Evolutionary conservation across 2,329 filamentous ascomycete species (phyloP).

Genomic region (Verruconis gallopava): DNA sequence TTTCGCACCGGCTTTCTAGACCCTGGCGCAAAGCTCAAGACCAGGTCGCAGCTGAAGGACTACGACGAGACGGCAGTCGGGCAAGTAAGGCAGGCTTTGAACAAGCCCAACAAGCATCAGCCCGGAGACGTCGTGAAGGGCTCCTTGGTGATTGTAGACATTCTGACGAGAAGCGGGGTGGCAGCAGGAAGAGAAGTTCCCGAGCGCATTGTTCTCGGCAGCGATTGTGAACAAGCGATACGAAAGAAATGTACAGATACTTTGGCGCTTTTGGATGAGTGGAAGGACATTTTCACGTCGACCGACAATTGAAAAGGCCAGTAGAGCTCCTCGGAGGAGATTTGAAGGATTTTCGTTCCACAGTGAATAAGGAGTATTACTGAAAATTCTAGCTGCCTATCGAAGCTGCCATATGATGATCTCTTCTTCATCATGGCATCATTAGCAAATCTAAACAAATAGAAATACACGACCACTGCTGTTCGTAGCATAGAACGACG

Average conservation of each 20-base stretch:
- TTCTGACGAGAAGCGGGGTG: slow-evolving; percentile 38
- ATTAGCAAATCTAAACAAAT: too few species aligned
- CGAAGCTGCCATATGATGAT: too few species aligned
- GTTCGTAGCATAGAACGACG: too few species aligned
- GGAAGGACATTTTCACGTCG: slow-evolving; percentile 19
- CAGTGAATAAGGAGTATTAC: too few species aligned
- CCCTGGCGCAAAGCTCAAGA: slow-evolving; percentile 12
- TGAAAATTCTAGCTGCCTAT: too few species aligned
- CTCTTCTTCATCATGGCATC: too few species aligned
- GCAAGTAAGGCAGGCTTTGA: slow-evolving; percentile 21
- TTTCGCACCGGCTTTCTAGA: slow-evolving; percentile 38
- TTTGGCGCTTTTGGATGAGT: slow-evolving; percentile 22
- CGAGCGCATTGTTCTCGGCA: slow-evolving; percentile 41
- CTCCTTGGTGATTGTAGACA: slow-evolving; percentile 39
- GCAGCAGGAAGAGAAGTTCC: slow-evolving; percentile 39
- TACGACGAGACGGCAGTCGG: slow-evolving; percentile 26
- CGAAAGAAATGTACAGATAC: slow-evolving; percentile 15
- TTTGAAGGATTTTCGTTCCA: too few species aligned
- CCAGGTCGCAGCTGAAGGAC: slow-evolving; percentile 14
- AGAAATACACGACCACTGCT: too few species aligned
- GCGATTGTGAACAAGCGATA: slow-evolving; percentile 25
- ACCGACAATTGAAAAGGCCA: slow-evolving; percentile 15
- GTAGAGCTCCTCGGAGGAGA: too few species aligned
- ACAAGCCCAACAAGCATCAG: slow-evolving; percentile 34
- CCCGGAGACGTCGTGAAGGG: slow-evolving; percentile 44